A percentile compares a stretch with the other conserved stretches of the same genome.
Conservation (phyloP, 2,329 filamentous ascomycete genomes). For the Fusarium chuoi region DNA sequence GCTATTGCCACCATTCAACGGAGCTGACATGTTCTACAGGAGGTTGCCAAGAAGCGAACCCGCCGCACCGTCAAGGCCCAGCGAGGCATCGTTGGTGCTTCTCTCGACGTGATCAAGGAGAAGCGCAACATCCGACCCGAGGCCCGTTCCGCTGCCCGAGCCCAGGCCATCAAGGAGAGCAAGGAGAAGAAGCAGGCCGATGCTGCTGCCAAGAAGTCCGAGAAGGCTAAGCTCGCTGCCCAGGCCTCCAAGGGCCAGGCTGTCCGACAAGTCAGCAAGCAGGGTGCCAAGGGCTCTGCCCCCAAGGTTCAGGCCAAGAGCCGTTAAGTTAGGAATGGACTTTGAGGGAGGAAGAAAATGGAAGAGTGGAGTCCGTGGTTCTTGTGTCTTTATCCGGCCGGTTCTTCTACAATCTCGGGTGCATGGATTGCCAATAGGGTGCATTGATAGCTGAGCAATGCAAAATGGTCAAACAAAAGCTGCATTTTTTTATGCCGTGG, state of each 20-base stretch:
- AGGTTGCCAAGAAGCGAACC: slow-evolving; percentile 99
- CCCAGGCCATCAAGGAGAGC: slow-evolving; percentile 91
- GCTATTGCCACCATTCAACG: slow-evolving; percentile 15
- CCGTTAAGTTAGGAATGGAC: slow-evolving; percentile 65
- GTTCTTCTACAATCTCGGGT: slow-evolving; percentile 56
- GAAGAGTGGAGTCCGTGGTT: slow-evolving; percentile 54
- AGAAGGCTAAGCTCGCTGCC: slow-evolving; percentile 95
- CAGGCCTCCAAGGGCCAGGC: slow-evolving; percentile 79
- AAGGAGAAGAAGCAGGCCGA: slow-evolving; percentile 97
- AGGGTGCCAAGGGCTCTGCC: slow-evolving; percentile 91
- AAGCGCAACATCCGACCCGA: slow-evolving; percentile 94
- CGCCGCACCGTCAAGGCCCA: slow-evolving; percentile 98
- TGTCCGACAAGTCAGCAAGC: slow-evolving; percentile 90
- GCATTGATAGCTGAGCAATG: slow-evolving; percentile 56
- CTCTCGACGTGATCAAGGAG: slow-evolving; percentile 99
- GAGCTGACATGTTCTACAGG: slow-evolving; percentile 71
- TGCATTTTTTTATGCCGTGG: slow-evolving; percentile 35
- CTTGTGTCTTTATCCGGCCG: slow-evolving; percentile 56
- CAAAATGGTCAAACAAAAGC: slow-evolving; percentile 48
- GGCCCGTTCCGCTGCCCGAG: slow-evolving; percentile 90
- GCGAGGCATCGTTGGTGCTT: slow-evolving; percentile 98
- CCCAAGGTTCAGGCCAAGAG: slow-evolving; percentile 86
- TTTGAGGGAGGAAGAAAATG: slow-evolving; percentile 40
- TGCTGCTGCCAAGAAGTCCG: slow-evolving; percentile 94
- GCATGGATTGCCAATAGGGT: slow-evolving; percentile 55